phyloP scores from a whole-genome alignment of 2,329 filamentous ascomycete genomes.

The Fusarium staphyleae region DNA sequence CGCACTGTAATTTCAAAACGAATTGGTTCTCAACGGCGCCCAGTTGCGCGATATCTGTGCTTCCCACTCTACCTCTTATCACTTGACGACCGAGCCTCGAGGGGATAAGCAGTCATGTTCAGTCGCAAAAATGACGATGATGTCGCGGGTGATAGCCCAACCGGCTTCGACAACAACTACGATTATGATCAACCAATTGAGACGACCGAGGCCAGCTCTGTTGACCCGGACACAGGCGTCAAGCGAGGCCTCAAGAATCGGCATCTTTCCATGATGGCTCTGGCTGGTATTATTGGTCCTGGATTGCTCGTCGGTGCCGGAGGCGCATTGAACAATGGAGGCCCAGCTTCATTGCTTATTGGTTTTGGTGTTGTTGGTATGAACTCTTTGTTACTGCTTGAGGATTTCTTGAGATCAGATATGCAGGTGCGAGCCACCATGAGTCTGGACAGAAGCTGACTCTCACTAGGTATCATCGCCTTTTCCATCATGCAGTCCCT shows the following conservation, averaged over 20 bases:
- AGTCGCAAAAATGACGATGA: conserved; percentile 32
- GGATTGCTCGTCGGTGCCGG: conserved; percentile 76
- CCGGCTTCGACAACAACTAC: conserved; percentile 31
- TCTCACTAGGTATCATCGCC: conserved; percentile 62
- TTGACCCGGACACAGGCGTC: conserved; percentile 69
- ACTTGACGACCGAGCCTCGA: conserved; percentile 9
- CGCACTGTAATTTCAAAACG: not conserved
- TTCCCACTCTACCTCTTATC: not conserved
- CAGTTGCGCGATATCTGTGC: not conserved
- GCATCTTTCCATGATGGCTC: conserved; percentile 71
- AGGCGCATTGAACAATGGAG: conserved; percentile 71
- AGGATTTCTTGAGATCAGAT: not conserved
- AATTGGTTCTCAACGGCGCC: not conserved
- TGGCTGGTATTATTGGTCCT: conserved; percentile 70
- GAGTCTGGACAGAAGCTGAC: conserved; percentile 22
- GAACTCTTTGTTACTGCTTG: not conserved
- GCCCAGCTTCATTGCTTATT: conserved; percentile 75
- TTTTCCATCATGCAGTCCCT: conserved; percentile 74
- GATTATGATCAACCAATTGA: conserved; percentile 27
- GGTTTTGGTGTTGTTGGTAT: conserved; percentile 73
- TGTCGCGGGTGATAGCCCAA: conserved; percentile 28
- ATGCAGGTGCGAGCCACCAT: not conserved
- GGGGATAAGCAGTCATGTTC: conserved; percentile 20
- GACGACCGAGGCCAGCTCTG: conserved; percentile 48
- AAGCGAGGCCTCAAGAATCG: conserved; percentile 73